These are phyloP conservation scores for Asterophora parasitica DNA, from an alignment of 768 basidiomycete species.

Conservation along the genomic window DNA sequence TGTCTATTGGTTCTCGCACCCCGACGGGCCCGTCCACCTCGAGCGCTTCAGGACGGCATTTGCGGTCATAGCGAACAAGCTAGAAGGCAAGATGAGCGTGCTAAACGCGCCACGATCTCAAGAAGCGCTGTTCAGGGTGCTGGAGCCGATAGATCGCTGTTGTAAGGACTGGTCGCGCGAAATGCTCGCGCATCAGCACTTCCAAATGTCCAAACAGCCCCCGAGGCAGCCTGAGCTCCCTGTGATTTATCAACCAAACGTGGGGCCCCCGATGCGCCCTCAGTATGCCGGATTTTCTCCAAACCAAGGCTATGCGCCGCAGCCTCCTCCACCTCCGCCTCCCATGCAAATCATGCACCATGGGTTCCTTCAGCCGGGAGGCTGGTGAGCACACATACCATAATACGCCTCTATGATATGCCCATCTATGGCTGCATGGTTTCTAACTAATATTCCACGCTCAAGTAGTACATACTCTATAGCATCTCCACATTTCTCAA, in stretches of 20 bases:
- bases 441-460: too few species aligned
- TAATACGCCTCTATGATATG: too few species aligned
- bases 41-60: conserved; percentile 3
- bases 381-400: neutral
- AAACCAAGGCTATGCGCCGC: neutral
- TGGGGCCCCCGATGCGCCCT: too few species aligned
- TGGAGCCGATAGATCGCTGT: neutral
- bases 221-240: neutral
- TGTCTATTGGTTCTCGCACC: conserved; percentile 13
- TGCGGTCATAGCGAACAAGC: conserved; percentile 5
- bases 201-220: neutral
- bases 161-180: conserved; percentile 6
- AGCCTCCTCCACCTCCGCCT: too few species aligned
- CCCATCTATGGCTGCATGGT: too few species aligned
- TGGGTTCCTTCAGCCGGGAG: neutral
- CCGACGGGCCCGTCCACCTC: conserved; percentile 12
- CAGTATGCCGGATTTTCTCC: neutral
- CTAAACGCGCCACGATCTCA: conserved; percentile 3
- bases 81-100: conserved; percentile 14
- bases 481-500: too few species aligned
- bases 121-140: conserved; percentile 4
- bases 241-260: too few species aligned
- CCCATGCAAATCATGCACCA: neutral
- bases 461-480: too few species aligned
- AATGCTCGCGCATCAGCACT: conserved; percentile 2